Base-by-base conservation (phyloP, 768 basidiomycete species). In the Thelephora aurantiotincta region DNA sequence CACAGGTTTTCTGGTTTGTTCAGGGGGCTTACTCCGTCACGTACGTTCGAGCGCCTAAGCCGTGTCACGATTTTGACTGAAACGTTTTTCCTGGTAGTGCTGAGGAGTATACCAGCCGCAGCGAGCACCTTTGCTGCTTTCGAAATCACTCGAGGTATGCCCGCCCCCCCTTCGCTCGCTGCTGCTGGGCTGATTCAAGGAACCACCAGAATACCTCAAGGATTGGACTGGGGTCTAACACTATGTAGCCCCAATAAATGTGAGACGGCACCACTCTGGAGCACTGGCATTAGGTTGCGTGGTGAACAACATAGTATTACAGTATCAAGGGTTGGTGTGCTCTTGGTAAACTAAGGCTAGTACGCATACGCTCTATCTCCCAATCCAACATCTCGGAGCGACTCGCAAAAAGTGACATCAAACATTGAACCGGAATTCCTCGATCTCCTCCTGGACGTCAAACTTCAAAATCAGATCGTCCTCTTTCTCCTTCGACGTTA, bases 91-190 rank as follows among this genome's bases (percentile, higher is more conserved):
- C 45, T 45, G 37, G 7, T 52, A 84, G 80, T 84, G 30, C 53
- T 84, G 41, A 68, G 80, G 72, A 90, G 89, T 63, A 89, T 93
- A 56, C 92, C 92, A 12, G 87, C 92, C 5, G 91, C 90, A 11
- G 92, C 78, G 37, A 80, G 82, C 54, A 96, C 92, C 2, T 94
- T 96, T 54, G 82, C 86, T 11, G 84, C 85, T 0, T 96, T 84
- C 57, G 91, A 96, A 61, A 57, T 92, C 22, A 87, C 81, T 0
- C 66, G 87, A 68, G 82, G 81, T 80, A 46, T 48, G 72, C 55
- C n/a, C 11, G 13, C 6, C 18, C 33, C 16, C 20, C n/a, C 14
- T 35, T 2, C 6, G 6, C 11, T 20, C 1, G 14, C 22, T 19
- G 23, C n/a, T 35, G 22, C 49, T 48, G 34, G n/a, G 33, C 7